Evolutionary conservation across 1,139 yeast genomes (phyloP), one percentile per base, ranked within the genome.

Genomic region (Kazachstania sp.): DNA sequence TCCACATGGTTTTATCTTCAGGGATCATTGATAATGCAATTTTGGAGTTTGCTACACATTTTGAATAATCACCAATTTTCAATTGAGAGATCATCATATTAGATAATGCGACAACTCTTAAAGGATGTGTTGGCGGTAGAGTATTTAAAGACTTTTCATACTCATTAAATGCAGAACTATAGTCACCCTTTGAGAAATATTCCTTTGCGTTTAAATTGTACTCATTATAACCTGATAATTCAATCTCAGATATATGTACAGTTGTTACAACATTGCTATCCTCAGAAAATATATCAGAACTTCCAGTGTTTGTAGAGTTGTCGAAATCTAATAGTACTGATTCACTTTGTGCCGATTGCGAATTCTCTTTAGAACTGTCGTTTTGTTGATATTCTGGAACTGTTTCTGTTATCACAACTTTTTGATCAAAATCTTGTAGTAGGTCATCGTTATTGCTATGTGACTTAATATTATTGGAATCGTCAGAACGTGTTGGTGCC

Each of bases 101-200:
- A 1, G 97, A 84, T 43, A 74, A 72, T 2, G 88, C 77, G 30
- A 90, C 72, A 1, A 90, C 75, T 34, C 84, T 72, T 30, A 81
- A 71, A 42, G 83, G 77, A 63, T 92, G 96, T 4, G 69, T 69
- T 1, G 61, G 55, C 0, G 97, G 95, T 7, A 88, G 69, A 2
- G 79, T 70, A 26, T 72, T 68, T 37, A 87, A 69, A 32, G 95
- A 82, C 40, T 73, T 70, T 18, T 77, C 69, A 60, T 86, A 94
- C 45, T 73, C 71, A 23, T 71, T 73, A 16, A 78, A 71, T 0
- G 98, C 92, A 7, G 71, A 65, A 7, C 79, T 65, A 63, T 84
- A 94, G 63, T 92, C 92, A n/a, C 99, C 98, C 15, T 79, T 74
- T 49, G 77, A 76, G 68, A 81, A 92, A 0, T 81, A 74, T 30